Evolutionary conservation across 345 rosid genomes (phyloP), one percentile per base, ranked within the genome.

Genomic region (Pseudoturritis turrita): DNA sequence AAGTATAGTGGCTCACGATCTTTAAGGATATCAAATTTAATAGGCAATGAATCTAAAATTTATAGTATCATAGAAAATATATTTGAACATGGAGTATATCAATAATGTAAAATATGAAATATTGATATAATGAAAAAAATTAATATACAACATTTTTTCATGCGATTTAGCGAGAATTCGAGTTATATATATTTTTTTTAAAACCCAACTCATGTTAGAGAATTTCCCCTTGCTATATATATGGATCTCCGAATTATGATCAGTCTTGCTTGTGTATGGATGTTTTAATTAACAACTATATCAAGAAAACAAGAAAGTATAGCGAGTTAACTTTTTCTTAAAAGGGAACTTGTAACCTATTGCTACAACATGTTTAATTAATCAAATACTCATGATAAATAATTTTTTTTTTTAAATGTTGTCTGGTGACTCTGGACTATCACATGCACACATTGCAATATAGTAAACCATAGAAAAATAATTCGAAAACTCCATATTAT

Each of bases 391-490:
- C 9, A 37, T 46, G 15, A 28, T 28, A n/a, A n/a, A n/a, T n/a
- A n/a, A n/a, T n/a, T n/a, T n/a, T n/a, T n/a, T n/a, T n/a, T n/a
- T n/a, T n/a, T n/a, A n/a, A n/a, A n/a, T 25, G 36, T 53, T 53
- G 39, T 44, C 36, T 36, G 33, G 52, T 73, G 10, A n/a, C n/a
- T 17, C 18, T 29, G 5, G n/a, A n/a, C n/a, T 36, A 66, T 55
- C 71, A 56, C 52, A 65, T 65, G 61, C 52, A 46, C 17, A 55
- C 29, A 45, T 46, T 54, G 57, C 37, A 45, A 25, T 17, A 14
- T 39, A 25, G 31, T 18, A 8, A 26, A 28, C 26, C 26, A 67
- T 15, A 15, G 13, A 7, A 25, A 6, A 17, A 31, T 7, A 17
- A 35, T 25, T 15, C 44, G 40, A 47, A 7, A 55, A 35, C 17